Base-by-base conservation (phyloP, 2,329 filamentous ascomycete species). In the Rachicladosporium sp. region DNA sequence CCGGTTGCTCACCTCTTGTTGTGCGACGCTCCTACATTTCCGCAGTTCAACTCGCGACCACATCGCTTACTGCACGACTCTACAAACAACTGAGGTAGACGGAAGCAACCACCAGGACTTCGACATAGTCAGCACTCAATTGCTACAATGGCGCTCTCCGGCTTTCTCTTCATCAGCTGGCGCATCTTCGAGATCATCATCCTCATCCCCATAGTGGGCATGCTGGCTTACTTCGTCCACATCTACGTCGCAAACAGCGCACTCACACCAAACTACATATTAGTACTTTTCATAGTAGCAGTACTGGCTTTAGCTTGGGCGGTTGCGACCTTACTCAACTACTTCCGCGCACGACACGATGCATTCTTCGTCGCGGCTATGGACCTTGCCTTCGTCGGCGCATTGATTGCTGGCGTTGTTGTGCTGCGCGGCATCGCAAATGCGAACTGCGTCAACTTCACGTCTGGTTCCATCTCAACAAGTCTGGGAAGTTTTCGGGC, bases 331-430 rank as follows among this genome's bases (percentile, higher is more conserved):
- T 58, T 77, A 12, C 65, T 80, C 58, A 68, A 72, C 41, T 75
- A 76, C 53, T 61, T 68, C 11, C 71, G 71, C 45, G 74, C 74
- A 35, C 66, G 70, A 40, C 73, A 76, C 55, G 76, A 73, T 6
- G 74, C 65, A 40, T 50, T 61, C 42, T 78, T 79, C 59, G 73
- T 79, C 50, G 69, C 71, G 11, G 70, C 78, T 48, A 58, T 80
- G 47, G 75, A 79, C 52, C 64, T 95, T 88, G 33, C 89, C 88
- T 58, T 96, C 89, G 11, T 88, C 93, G 23, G 89, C 88, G 58
- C 87, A 94, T 50, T 94, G 87, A 59, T 85, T 93, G 39, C 33
- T 27, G 39, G 39, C 10, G 31, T 79, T 15, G 66, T 75, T 49
- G 63, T 69, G 40, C 64, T 79, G 34, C 69, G 76, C 43, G 65